Evolutionary conservation across 1,139 yeast species (phyloP).

Genomic region (Pichia cactophila): DNA sequence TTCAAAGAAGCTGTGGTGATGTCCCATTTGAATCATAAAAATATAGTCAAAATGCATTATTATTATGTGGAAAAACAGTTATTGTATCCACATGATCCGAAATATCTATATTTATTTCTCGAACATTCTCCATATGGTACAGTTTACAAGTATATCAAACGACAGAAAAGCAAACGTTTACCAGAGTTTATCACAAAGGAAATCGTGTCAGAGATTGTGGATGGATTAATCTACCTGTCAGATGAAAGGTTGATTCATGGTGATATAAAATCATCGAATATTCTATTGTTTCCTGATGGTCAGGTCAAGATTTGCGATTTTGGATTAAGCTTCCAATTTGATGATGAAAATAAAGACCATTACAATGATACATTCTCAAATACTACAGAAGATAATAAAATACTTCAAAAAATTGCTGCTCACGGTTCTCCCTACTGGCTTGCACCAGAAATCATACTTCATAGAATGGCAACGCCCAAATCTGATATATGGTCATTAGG

Average conservation of each 20-base stretch:
- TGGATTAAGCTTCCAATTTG: conserved; percentile 54
- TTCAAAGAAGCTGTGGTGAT: conserved; percentile 85
- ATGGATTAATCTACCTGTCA: conserved; percentile 65
- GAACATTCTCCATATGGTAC: conserved; percentile 88
- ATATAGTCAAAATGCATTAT: conserved; percentile 87
- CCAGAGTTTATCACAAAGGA: conserved; percentile 55
- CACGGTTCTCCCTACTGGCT: conserved; percentile 81
- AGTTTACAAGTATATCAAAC: conserved; percentile 53
- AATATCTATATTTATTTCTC: conserved; percentile 32
- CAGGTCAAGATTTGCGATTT: conserved; percentile 68
- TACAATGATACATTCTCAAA: conserved; percentile 4
- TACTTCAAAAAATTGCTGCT: conserved; percentile 25
- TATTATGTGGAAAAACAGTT: conserved; percentile 54
- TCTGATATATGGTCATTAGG: conserved; percentile 95
- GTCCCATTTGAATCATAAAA: conserved; percentile 73
- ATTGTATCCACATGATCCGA: not conserved
- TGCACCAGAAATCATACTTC: conserved; percentile 76
- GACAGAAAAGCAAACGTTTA: conserved; percentile 43
- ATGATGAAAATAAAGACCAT: conserved; percentile 20
- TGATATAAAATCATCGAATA: conserved; percentile 75
- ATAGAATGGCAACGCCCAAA: conserved; percentile 38
- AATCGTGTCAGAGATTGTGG: conserved; percentile 63
- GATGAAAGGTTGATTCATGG: conserved; percentile 69
- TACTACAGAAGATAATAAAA: conserved; percentile 13
- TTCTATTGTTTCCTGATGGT: conserved; percentile 52